Percentiles rank a stretch among this genome's conserved stretches.
Evolutionary conservation across 1,284 basidiomycete genomes (phyloP).

Genomic region (Puccinia triticina): DNA sequence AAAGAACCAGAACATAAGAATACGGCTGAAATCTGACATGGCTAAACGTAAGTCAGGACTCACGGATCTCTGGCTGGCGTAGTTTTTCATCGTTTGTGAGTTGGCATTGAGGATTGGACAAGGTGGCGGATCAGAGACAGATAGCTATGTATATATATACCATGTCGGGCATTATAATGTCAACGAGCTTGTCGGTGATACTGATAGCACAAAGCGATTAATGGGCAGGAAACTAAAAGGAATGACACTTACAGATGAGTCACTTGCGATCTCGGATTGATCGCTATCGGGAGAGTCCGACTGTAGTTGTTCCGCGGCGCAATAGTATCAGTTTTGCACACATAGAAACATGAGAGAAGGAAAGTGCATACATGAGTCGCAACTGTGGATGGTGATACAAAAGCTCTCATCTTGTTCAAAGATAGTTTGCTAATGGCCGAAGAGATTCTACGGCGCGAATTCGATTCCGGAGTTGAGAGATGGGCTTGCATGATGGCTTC

Average conservation of each 20-base stretch:
- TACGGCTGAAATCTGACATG: neutral
- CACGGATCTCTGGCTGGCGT: slow-evolving; percentile 6
- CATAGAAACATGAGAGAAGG: too few relatives aligned
- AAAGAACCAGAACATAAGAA: neutral
- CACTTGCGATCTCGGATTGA: neutral
- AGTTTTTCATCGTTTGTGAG: slow-evolving; percentile 5
- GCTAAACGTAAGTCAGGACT: neutral
- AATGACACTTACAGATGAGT: neutral
- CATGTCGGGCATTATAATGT: too few relatives aligned
- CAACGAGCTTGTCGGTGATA: too few relatives aligned
- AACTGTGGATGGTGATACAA: neutral
- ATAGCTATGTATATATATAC: neutral
- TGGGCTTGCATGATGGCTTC: neutral
- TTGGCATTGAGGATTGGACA: neutral
- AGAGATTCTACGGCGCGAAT: neutral
- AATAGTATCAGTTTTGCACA: too few relatives aligned
- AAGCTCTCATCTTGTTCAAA: slow-evolving; percentile 4
- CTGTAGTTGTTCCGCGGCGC: neutral
- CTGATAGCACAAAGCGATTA: too few relatives aligned
- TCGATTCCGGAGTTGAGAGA: neutral
- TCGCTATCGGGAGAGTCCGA: slow-evolving; percentile 1
- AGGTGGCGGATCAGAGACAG: slow-evolving; percentile 11
- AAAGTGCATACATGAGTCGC: too few relatives aligned
- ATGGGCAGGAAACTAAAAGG: too few relatives aligned
- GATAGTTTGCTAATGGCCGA: neutral